A percentile compares a stretch with the other conserved stretches of the same genome.
Conservation (phyloP, 352 stramenopile species). For the Phytophthora hybrid region DNA sequence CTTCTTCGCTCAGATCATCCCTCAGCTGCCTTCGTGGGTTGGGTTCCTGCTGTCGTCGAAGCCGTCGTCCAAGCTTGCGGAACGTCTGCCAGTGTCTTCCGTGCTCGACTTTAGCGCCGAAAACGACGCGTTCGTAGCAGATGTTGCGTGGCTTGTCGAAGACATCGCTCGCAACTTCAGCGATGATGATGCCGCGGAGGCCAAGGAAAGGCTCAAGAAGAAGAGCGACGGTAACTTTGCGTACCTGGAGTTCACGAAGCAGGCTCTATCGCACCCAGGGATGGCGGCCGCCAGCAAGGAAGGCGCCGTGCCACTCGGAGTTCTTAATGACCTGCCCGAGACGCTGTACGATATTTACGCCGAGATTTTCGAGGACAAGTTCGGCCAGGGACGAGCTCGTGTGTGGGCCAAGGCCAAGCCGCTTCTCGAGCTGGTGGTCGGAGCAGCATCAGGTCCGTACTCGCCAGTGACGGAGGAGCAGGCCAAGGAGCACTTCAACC, state of each 20-base stretch:
- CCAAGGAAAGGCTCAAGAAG: constrained; percentile 60
- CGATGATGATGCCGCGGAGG: constrained; percentile 50
- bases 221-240: constrained; percentile 83
- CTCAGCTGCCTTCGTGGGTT: constrained; percentile 75
- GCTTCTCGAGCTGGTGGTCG: constrained; percentile 76
- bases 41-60: constrained; percentile 79
- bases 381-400: constrained; percentile 73
- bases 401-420: constrained; percentile 83
- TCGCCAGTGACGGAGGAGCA: constrained; percentile 75
- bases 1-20: constrained; percentile 67
- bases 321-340: constrained; percentile 80
- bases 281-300: constrained; percentile 54
- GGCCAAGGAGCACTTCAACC: constrained; percentile 63
- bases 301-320: constrained; percentile 58
- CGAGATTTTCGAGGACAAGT: constrained; percentile 91
- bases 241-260: constrained; percentile 84
- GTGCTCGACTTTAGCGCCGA: constrained; percentile 77
- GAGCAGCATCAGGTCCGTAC: constrained; percentile 74
- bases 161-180: constrained; percentile 67
- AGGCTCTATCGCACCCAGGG: constrained; percentile 74
- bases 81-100: constrained; percentile 70
- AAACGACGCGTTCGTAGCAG: constrained; percentile 67
- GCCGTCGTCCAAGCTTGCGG: constrained; percentile 64
- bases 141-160: constrained; percentile 62
- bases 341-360: constrained; percentile 86